Percentiles rank a stretch among this genome's conserved stretches.
Evolutionary conservation across 176 grass and related monocot genomes (phyloP).

Genomic region (Musa beccarii): DNA sequence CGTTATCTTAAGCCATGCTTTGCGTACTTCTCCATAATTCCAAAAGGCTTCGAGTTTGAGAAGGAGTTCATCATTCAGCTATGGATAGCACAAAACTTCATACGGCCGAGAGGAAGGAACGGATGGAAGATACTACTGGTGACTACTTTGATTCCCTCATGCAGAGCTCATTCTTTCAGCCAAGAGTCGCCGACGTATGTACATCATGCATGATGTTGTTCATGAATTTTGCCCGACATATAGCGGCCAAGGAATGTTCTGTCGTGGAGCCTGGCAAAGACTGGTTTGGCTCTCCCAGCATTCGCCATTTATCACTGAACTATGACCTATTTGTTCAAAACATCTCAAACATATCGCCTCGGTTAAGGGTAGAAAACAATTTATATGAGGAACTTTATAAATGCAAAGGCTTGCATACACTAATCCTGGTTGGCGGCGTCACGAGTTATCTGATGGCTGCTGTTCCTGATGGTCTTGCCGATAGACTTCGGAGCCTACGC

Average conservation of each 20-base stretch:
- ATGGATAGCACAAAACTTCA: slow-evolving; percentile 56
- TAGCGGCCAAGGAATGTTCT: slow-evolving; percentile 47
- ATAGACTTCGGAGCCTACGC: slow-evolving; percentile 14
- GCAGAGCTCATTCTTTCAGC: slow-evolving; percentile 58
- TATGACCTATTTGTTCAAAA: not conserved
- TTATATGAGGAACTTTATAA: not conserved
- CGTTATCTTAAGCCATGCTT: slow-evolving; percentile 52
- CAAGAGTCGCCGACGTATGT: slow-evolving; percentile 24
- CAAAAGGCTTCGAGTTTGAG: slow-evolving; percentile 37
- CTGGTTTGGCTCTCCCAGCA: slow-evolving; percentile 7
- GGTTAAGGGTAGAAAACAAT: not conserved
- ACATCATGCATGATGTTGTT: slow-evolving; percentile 54
- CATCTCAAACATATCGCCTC: not conserved
- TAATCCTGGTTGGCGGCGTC: not conserved
- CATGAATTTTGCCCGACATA: slow-evolving; percentile 50
- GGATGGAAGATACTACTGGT: slow-evolving; percentile 21
- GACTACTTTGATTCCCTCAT: slow-evolving; percentile 42
- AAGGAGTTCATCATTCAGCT: slow-evolving; percentile 47
- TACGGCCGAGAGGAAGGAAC: slow-evolving; percentile 16
- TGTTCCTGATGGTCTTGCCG: slow-evolving; percentile 19
- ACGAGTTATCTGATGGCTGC: not conserved
- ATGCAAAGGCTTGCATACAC: not conserved
- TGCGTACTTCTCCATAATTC: slow-evolving; percentile 53
- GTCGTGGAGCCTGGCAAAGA: slow-evolving; percentile 9
- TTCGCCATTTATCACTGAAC: slow-evolving; percentile 36